Evolutionary conservation across 768 basidiomycete genomes (phyloP).

Genomic region (Arthromyces matolae): DNA sequence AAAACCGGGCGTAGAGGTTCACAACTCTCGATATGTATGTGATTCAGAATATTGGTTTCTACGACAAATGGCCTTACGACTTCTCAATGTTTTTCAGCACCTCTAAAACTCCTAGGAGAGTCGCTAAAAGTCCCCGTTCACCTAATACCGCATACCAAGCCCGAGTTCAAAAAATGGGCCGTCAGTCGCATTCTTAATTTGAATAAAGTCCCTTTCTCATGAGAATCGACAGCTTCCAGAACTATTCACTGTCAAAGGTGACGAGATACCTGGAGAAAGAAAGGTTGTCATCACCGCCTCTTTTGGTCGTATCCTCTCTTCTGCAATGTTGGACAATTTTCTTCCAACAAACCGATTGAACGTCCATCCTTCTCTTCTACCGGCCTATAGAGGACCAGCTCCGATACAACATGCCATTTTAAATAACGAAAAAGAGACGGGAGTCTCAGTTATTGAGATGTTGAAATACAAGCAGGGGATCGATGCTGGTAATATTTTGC

Average conservation of each 20-base stretch:
- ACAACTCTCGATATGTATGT: slow-evolving; percentile 53
- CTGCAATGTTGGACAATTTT: slow-evolving; percentile 59
- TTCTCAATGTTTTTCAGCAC: slow-evolving; percentile 45
- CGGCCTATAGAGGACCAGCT: slow-evolving; percentile 84
- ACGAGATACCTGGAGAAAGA: slow-evolving; percentile 29
- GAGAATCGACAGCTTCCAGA: slow-evolving; percentile 39
- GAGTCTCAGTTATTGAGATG: slow-evolving; percentile 82
- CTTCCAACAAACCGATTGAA: slow-evolving; percentile 61
- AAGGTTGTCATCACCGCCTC: slow-evolving; percentile 84
- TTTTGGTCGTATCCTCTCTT: slow-evolving; percentile 82
- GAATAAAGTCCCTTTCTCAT: not conserved
- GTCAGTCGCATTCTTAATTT: slow-evolving; percentile 34
- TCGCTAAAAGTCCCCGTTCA: slow-evolving; percentile 51
- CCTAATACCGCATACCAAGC: slow-evolving; percentile 55
- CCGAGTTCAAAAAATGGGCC: slow-evolving; percentile 63
- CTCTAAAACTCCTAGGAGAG: slow-evolving; percentile 59
- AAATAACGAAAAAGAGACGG: slow-evolving; percentile 63
- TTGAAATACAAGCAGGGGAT: slow-evolving; percentile 64
- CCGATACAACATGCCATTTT: slow-evolving; percentile 84
- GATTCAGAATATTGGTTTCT: not conserved
- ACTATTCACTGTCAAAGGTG: slow-evolving; percentile 27
- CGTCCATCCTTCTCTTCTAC: slow-evolving; percentile 86
- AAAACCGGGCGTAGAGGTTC: slow-evolving; percentile 60
- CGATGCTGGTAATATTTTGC: slow-evolving; percentile 77
- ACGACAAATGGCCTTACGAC: slow-evolving; percentile 5